These are phyloP conservation scores for Pulveroboletus sp. DNA, from an alignment of 768 basidiomycete genomes.

Conservation along the genomic window DNA sequence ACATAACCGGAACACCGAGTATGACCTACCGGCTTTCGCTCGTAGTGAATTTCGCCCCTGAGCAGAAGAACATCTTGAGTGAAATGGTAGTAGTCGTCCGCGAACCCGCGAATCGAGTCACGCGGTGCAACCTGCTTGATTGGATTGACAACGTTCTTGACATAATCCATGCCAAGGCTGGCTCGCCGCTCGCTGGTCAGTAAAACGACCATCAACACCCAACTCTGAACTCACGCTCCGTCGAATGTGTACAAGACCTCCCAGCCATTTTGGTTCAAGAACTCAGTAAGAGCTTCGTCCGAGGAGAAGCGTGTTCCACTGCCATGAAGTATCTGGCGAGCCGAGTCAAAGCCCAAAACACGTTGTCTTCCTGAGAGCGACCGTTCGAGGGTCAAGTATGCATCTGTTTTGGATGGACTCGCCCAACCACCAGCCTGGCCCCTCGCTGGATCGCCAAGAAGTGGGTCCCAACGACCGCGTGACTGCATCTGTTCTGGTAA, in stretches of 20 bases:
- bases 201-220: neutral
- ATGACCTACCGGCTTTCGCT: conserved; percentile 38
- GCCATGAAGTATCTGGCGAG: conserved; percentile 17
- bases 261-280: conserved; percentile 35
- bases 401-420: conserved; percentile 14
- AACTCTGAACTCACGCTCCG: conserved; percentile 33
- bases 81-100: conserved; percentile 36
- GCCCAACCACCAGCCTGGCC: conserved; percentile 24
- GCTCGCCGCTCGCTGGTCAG: conserved; percentile 7
- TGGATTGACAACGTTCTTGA: conserved; percentile 41
- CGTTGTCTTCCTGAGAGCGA: conserved; percentile 17
- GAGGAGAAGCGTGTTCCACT: conserved; percentile 17
- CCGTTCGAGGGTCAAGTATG: conserved; percentile 19
- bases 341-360: conserved; percentile 21
- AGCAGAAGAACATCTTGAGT: conserved; percentile 39
- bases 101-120: conserved; percentile 36
- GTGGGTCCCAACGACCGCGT: conserved; percentile 31
- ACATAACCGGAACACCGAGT: neutral
- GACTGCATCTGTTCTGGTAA: conserved; percentile 30
- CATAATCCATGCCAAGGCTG: conserved; percentile 43
- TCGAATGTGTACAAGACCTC: conserved; percentile 37
- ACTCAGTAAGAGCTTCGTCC: conserved; percentile 29
- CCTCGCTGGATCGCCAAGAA: conserved; percentile 9
- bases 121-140: conserved; percentile 36
- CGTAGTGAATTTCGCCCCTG: conserved; percentile 39